A percentile compares a stretch with the other conserved stretches of the same genome.
Evolutionary conservation across 106 monocot genomes (phyloP).

Genomic region (Dioscorea zingiberensis): DNA sequence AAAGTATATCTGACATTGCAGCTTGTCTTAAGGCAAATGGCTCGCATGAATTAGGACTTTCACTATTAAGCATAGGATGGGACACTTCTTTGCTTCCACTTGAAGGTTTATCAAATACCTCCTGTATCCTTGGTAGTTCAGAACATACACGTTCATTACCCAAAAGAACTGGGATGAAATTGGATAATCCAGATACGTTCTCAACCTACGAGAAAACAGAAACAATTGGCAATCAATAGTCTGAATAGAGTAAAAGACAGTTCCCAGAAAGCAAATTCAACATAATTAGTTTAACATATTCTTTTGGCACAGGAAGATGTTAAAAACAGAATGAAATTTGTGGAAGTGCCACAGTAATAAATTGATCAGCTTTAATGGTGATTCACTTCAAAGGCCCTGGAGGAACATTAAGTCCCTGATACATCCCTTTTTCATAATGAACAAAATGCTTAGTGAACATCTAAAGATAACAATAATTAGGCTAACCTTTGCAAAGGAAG

Average conservation of each 20-base stretch:
- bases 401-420: too few relatives aligned
- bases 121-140: conserved; percentile 52
- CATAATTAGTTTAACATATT: too few relatives aligned
- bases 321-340: too few relatives aligned
- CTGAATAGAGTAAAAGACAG: background rate
- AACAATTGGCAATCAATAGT: background rate
- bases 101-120: background rate
- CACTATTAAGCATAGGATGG: conserved; percentile 3
- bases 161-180: conserved; percentile 76
- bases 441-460: too few relatives aligned
- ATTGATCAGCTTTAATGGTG: too few relatives aligned
- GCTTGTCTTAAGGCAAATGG: conserved; percentile 23
- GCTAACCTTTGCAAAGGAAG: too few relatives aligned
- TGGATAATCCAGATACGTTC: conserved; percentile 80
- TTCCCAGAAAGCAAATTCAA: too few relatives aligned
- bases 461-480: too few relatives aligned
- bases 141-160: conserved; percentile 50
- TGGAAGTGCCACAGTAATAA: too few relatives aligned
- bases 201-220: conserved; percentile 59
- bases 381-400: too few relatives aligned
- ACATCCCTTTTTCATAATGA: too few relatives aligned
- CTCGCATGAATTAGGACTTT: conserved; percentile 14
- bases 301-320: too few relatives aligned
- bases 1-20: conserved; percentile 45
- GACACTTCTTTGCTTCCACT: conserved; percentile 5